These are phyloP conservation scores for Termitomyces sp. DNA, from an alignment of 768 basidiomycete genomes.

Conservation along the genomic window DNA sequence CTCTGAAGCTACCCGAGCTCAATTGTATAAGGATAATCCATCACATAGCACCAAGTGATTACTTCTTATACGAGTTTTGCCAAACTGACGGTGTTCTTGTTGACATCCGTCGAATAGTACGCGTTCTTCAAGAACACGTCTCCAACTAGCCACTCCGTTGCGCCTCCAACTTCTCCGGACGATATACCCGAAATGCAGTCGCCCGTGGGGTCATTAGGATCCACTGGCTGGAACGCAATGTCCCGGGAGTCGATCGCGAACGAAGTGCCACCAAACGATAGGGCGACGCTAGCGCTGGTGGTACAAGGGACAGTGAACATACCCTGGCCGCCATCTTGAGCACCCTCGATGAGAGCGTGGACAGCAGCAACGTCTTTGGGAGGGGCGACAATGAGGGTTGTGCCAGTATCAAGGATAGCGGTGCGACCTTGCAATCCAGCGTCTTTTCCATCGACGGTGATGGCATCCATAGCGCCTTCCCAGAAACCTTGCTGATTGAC, in stretches of 20 bases:
- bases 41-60: neutral
- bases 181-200: slow-evolving; percentile 70
- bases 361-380: slow-evolving; percentile 30
- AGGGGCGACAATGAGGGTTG: slow-evolving; percentile 47
- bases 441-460: slow-evolving; percentile 52
- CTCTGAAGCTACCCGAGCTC: slow-evolving; percentile 6
- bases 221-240: slow-evolving; percentile 47
- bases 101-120: slow-evolving; percentile 61
- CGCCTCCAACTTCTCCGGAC: slow-evolving; percentile 52
- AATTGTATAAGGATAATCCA: neutral
- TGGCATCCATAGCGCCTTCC: slow-evolving; percentile 60
- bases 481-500: slow-evolving; percentile 72
- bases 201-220: slow-evolving; percentile 48
- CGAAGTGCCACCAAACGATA: slow-evolving; percentile 39
- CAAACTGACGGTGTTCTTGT: slow-evolving; percentile 51
- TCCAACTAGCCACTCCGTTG: slow-evolving; percentile 67
- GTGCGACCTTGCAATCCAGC: slow-evolving; percentile 54
- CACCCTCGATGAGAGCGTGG: slow-evolving; percentile 36
- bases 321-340: slow-evolving; percentile 37
- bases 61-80: slow-evolving; percentile 38
- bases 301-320: slow-evolving; percentile 49
- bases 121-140: slow-evolving; percentile 78
- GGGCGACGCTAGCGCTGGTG: slow-evolving; percentile 32
- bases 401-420: slow-evolving; percentile 65
- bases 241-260: slow-evolving; percentile 63